Conservation (phyloP, 441 rosid species). For the Theobroma grandiflorum region DNA sequence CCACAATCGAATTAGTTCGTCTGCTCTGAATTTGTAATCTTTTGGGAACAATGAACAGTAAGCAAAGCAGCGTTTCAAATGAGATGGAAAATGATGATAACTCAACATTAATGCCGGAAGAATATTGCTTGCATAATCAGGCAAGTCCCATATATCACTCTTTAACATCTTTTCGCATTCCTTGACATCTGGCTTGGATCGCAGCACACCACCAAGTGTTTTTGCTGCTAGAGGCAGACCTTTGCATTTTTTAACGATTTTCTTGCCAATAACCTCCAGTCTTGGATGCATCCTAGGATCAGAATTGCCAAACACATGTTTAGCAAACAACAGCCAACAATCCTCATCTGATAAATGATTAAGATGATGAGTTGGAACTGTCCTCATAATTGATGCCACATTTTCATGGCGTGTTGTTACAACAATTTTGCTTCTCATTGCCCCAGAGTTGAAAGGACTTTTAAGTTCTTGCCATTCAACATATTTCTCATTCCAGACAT, state of each 20-base stretch:
- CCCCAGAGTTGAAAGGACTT: slow-evolving; percentile 1
- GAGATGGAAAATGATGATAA: slow-evolving; percentile 42
- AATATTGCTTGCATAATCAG: slow-evolving; percentile 19
- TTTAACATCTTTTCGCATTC: background rate
- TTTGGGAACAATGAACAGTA: slow-evolving; percentile 45
- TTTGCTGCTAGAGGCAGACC: background rate
- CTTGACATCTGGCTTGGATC: background rate
- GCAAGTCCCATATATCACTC: background rate
- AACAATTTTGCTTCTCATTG: slow-evolving; percentile 1
- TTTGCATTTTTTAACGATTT: background rate
- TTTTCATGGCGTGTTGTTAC: background rate
- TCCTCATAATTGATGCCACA: background rate
- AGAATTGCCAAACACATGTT: background rate
- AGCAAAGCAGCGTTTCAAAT: slow-evolving; percentile 42
- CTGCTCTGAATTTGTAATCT: slow-evolving; percentile 39
- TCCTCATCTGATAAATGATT: background rate
- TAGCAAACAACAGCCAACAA: background rate
- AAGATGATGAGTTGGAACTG: background rate
- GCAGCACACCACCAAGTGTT: background rate
- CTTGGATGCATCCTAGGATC: background rate
- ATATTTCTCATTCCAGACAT: background rate
- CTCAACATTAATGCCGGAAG: slow-evolving; percentile 42
- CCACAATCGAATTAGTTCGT: slow-evolving; percentile 39
- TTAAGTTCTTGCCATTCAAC: background rate
- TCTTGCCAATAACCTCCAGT: background rate